phyloP scores from a whole-genome alignment of 176 grass and related monocot genomes.

The Phoenix roebelenii region DNA sequence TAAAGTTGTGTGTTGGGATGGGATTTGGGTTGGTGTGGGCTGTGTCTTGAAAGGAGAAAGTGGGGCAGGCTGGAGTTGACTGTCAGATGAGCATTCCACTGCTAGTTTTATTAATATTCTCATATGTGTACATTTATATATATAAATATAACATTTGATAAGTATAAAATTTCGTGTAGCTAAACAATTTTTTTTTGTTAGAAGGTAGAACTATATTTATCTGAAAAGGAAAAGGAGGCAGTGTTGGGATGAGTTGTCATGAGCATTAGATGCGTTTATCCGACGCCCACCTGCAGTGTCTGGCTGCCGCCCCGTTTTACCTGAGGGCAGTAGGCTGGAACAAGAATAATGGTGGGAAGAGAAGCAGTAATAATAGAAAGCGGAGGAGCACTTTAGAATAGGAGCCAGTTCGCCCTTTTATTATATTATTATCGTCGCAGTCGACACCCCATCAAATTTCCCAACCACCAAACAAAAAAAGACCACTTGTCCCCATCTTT shows the following conservation, averaged over 20 bases:
- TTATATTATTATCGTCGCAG: slow-evolving; percentile 8
- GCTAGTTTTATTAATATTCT: too few relatives aligned
- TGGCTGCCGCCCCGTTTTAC: slow-evolving; percentile 1
- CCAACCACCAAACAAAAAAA: neutral
- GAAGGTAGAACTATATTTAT: neutral
- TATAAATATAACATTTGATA: too few relatives aligned
- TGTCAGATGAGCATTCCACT: slow-evolving; percentile 8
- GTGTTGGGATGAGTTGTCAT: slow-evolving; percentile 69
- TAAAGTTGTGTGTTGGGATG: too few relatives aligned
- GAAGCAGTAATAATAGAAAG: neutral
- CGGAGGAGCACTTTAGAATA: too few relatives aligned
- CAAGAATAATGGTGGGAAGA: neutral
- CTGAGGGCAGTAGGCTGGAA: slow-evolving; percentile 4
- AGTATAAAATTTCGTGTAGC: too few relatives aligned
- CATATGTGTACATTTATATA: too few relatives aligned
- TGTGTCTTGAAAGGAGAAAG: neutral
- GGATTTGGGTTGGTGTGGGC: neutral
- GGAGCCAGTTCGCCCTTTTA: neutral
- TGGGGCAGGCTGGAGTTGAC: slow-evolving; percentile 28
- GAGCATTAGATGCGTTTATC: slow-evolving; percentile 82
- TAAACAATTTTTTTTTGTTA: too few relatives aligned
- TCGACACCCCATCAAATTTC: neutral
- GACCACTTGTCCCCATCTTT: slow-evolving; percentile 1
- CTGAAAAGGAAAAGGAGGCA: slow-evolving; percentile 12
- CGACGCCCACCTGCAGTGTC: slow-evolving; percentile 59